Base-by-base conservation (phyloP, 164 flowering plant species). In the Annona squamosa region DNA sequence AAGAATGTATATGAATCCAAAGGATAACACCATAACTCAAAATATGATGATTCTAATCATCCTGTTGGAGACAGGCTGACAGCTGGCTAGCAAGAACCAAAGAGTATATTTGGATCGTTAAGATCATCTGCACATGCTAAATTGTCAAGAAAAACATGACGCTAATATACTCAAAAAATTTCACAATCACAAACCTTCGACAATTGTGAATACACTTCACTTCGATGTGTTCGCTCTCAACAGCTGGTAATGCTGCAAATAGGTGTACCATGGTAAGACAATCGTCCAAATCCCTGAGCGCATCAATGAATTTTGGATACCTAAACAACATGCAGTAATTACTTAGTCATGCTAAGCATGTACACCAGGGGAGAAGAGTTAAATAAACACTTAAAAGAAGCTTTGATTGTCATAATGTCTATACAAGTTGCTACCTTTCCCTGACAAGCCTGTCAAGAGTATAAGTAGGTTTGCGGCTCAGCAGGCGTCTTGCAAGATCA, bases 281-380 rank as follows among this genome's bases (percentile, higher is more conserved):
- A 72, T 95, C 98, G 83, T 95, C 99, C 84, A 93, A 84, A 78
- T 95, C 99, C 78, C 99, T 82, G 3, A 93, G 86, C 1, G 97
- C 99, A 84, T 95, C 99, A 77, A 89, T 73, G 73, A 93, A 89
- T 56, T 80, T 84, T 0, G 98, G 97, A 73, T 91, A 92, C 87
- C 99, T 92, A 75, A 37, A 75, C 13, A 71, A 63, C 73, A 79
- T 73, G 43, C 43, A 77, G 3, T 16, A 69, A 44, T 7, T 16
- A 9, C 13, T 52, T 52, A 52, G 37, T 26, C 37, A 26, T 26
- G 37, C 37, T 26, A 26, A 26, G 37, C 37, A 26, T 26, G 37
- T 26, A 26, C 37, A 26, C 37, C 37, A 26, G 37, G 37, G 37
- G 37, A 1, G 59, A 66, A 66, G 13, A 17, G 7, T 70, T 47